Evolutionary conservation across 2,329 filamentous ascomycete genomes (phyloP).

Genomic region (Podosphaera aphanis): DNA sequence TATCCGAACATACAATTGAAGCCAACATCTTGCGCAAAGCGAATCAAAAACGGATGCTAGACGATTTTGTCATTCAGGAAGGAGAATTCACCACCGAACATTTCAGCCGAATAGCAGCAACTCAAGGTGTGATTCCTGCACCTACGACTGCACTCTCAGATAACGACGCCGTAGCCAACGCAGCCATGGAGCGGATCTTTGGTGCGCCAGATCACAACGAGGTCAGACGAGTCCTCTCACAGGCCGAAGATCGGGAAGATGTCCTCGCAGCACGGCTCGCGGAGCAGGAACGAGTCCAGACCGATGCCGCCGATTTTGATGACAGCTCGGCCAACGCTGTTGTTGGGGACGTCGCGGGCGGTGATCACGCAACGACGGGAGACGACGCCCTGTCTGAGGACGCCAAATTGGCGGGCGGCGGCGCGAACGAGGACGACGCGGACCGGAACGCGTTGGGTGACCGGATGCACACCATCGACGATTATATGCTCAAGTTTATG

Average conservation of each 20-base stretch:
- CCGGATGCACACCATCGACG: conserved; percentile 39
- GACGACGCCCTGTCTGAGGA: neutral
- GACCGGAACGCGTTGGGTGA: conserved; percentile 39
- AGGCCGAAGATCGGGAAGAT: conserved; percentile 82
- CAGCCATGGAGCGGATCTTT: conserved; percentile 68
- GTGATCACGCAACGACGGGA: conserved; percentile 6
- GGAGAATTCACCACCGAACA: conserved; percentile 95
- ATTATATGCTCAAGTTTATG: conserved; percentile 53
- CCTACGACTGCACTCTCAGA: conserved; percentile 27
- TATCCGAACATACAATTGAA: conserved; percentile 87
- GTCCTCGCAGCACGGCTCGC: conserved; percentile 69
- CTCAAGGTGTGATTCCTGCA: conserved; percentile 42
- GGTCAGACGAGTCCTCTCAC: conserved; percentile 54
- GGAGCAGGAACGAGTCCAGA: conserved; percentile 64
- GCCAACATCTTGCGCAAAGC: conserved; percentile 93
- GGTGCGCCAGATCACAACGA: conserved; percentile 33
- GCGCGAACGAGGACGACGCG: conserved; percentile 22
- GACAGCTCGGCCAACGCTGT: conserved; percentile 27
- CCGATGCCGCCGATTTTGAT: conserved; percentile 66
- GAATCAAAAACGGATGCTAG: conserved; percentile 91
- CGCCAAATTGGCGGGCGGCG: neutral
- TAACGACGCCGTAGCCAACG: conserved; percentile 48
- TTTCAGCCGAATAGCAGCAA: conserved; percentile 51
- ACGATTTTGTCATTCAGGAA: conserved; percentile 95
- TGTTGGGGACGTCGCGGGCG: conserved; percentile 14